These are phyloP conservation scores for Tillandsia fasciculata DNA, from an alignment of 176 grass and related monocot genomes.

Conservation along the genomic window DNA sequence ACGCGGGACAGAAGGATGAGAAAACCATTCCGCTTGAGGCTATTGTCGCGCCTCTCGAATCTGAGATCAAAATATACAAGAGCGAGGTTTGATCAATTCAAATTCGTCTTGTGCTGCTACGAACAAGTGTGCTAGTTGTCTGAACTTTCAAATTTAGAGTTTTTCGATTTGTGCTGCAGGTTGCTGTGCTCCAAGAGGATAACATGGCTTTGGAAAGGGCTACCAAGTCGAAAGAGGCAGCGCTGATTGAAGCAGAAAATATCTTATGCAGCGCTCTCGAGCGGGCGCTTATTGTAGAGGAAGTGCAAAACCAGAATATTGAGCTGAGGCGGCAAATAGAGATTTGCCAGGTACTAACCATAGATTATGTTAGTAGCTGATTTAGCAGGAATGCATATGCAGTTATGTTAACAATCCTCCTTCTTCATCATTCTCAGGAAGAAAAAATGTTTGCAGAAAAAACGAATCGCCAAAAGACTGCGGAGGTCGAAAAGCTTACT, in stretches of 20 bases:
- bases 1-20: constrained; percentile 67
- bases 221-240: constrained; percentile 67
- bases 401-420: background rate
- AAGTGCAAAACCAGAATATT: constrained; percentile 77
- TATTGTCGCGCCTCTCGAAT: constrained; percentile 71
- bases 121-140: background rate
- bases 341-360: constrained; percentile 57
- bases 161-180: constrained; percentile 26
- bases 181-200: constrained; percentile 76
- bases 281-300: constrained; percentile 77
- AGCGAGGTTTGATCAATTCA: constrained; percentile 37
- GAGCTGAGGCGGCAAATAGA: constrained; percentile 75
- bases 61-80: constrained; percentile 66
- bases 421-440: constrained; percentile 30
- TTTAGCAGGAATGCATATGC: background rate
- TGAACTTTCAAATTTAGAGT: background rate
- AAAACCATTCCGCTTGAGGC: constrained; percentile 65
- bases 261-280: constrained; percentile 63
- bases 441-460: constrained; percentile 87
- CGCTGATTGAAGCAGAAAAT: constrained; percentile 74
- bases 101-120: background rate
- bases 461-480: constrained; percentile 50
- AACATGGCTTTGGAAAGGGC: constrained; percentile 69
- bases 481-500: constrained; percentile 76
- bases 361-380: background rate